A percentile compares a stretch with the other conserved stretches of the same genome.
Conservation (phyloP, 352 stramenopile genomes). For the Globisporangium paroecandrum region DNA sequence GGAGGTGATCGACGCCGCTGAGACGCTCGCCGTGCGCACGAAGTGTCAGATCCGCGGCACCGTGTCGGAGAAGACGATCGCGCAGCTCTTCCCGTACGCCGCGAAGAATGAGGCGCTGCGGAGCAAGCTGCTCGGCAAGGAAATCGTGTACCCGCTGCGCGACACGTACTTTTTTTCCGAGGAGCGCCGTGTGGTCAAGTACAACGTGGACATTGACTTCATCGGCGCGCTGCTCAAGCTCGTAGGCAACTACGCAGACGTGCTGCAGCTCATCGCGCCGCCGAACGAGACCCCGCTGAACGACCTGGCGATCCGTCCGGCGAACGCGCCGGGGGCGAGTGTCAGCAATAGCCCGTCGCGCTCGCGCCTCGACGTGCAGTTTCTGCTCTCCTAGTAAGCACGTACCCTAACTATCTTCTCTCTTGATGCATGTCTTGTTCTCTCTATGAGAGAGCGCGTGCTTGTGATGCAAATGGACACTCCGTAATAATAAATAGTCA, state of each 20-base stretch:
- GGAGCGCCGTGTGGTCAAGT: conserved; percentile 39
- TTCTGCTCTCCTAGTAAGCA: conserved; percentile 25
- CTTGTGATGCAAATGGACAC: too few species aligned
- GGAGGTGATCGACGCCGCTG: conserved; percentile 30
- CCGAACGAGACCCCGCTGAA: conserved; percentile 31
- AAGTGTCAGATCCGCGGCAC: conserved; percentile 30
- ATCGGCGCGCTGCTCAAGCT: conserved; percentile 30
- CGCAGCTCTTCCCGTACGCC: conserved; percentile 40
- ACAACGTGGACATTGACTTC: conserved; percentile 41
- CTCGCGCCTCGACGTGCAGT: conserved; percentile 37
- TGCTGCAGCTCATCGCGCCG: conserved; percentile 34
- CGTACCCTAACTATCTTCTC: background rate
- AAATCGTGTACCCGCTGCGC: conserved; percentile 39
- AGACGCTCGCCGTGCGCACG: conserved; percentile 34
- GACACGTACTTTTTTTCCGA: conserved; percentile 48
- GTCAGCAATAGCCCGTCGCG: conserved; percentile 2
- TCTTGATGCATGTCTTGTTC: background rate
- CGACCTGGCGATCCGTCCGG: conserved; percentile 30
- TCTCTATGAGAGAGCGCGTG: background rate
- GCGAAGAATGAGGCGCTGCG: conserved; percentile 22
- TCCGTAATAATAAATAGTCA: too few species aligned
- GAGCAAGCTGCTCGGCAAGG: conserved; percentile 28
- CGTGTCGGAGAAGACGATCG: conserved; percentile 36
- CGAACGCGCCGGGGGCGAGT: conserved; percentile 1
- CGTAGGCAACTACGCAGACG: conserved; percentile 30